phyloP scores from a whole-genome alignment of 106 monocot genomes.

The Allium fistulosum region DNA sequence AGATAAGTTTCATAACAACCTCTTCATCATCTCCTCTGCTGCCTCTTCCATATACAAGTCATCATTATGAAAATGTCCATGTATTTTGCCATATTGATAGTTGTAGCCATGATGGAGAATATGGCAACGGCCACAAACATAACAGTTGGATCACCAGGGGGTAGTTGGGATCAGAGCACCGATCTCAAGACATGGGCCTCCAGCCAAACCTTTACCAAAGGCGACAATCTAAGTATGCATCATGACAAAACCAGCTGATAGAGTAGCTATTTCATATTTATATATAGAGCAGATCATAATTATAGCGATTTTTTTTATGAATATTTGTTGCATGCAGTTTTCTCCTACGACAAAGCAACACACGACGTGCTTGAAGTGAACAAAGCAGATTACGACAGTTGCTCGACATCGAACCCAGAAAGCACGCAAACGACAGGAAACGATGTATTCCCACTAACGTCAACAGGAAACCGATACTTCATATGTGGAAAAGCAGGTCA shows the following conservation, averaged over 20 bases:
- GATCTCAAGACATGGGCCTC: slow-evolving; percentile 16
- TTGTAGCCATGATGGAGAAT: neutral
- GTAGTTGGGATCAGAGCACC: slow-evolving; percentile 13
- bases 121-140: neutral
- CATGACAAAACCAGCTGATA: neutral
- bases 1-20: neutral
- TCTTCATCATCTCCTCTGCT: slow-evolving; percentile 1
- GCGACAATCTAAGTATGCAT: slow-evolving; percentile 26
- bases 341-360: neutral
- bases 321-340: slow-evolving; percentile 5
- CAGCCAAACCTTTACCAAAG: slow-evolving; percentile 15
- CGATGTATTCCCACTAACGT: slow-evolving; percentile 16
- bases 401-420: slow-evolving; percentile 17
- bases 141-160: slow-evolving; percentile 12
- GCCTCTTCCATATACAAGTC: neutral
- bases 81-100: neutral
- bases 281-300: neutral
- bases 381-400: slow-evolving; percentile 27
- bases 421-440: slow-evolving; percentile 10
- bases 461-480: slow-evolving; percentile 36
- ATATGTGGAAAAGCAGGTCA: slow-evolving; percentile 42
- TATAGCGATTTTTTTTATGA: neutral
- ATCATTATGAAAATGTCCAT: slow-evolving; percentile 3
- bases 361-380: slow-evolving; percentile 52
- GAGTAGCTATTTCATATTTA: neutral